Percentiles rank a stretch among this genome's conserved stretches.
Evolutionary conservation across 2,329 filamentous ascomycete species (phyloP).

Genomic region (Ascochyta koolunga): DNA sequence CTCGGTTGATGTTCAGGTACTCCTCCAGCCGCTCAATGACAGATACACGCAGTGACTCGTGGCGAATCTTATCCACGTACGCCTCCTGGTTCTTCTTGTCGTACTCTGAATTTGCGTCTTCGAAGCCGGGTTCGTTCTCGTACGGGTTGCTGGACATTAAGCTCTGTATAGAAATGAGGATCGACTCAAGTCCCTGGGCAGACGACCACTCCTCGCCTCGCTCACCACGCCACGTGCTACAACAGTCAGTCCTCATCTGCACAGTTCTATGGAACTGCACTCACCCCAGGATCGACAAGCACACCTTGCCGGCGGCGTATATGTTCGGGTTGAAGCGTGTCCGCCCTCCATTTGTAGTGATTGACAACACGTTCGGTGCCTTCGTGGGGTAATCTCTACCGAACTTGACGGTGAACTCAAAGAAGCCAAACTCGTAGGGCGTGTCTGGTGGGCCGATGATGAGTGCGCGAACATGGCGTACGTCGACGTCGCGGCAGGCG

Average conservation of each 20-base stretch:
- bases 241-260: not conserved
- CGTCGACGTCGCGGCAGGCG: conserved; percentile 84
- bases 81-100: conserved; percentile 76
- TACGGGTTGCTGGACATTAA: conserved; percentile 94
- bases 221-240: conserved; percentile 89
- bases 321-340: conserved; percentile 98
- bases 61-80: conserved; percentile 88
- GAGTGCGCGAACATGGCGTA: conserved; percentile 83
- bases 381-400: conserved; percentile 81
- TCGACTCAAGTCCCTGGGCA: conserved; percentile 92
- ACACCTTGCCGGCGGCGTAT: conserved; percentile 89
- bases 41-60: conserved; percentile 86
- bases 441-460: conserved; percentile 94
- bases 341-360: conserved; percentile 86
- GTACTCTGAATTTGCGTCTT: conserved; percentile 69
- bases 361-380: conserved; percentile 66
- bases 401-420: conserved; percentile 85
- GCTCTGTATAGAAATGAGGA: conserved; percentile 94
- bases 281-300: conserved; percentile 89
- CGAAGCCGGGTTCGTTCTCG: conserved; percentile 94
- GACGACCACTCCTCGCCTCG: conserved; percentile 95
- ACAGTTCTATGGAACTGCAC: conserved; percentile 4
- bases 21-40: conserved; percentile 85
- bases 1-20: conserved; percentile 68
- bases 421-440: conserved; percentile 97